phyloP scores from a whole-genome alignment of 2,329 filamentous ascomycete species.

The Fusarium sp. region DNA sequence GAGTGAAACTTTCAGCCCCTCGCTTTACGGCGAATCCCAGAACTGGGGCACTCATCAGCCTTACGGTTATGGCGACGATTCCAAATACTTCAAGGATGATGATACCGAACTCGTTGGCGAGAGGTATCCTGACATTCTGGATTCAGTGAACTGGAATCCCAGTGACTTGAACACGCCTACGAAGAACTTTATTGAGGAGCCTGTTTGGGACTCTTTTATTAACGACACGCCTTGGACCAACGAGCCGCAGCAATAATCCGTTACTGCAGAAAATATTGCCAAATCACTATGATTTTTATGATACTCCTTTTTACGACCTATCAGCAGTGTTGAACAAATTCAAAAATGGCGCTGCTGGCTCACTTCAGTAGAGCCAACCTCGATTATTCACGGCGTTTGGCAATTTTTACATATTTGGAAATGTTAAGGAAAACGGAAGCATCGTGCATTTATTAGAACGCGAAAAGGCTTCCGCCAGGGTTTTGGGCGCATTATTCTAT shows the following conservation, averaged over 20 bases:
- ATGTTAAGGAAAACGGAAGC: constrained; percentile 16
- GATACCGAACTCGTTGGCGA: constrained; percentile 1
- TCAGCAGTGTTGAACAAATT: neutral
- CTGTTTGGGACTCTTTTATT: constrained; percentile 48
- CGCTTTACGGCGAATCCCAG: constrained; percentile 19
- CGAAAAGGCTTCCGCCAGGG: constrained; percentile 16
- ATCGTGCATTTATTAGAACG: constrained; percentile 38
- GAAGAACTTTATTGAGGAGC: constrained; percentile 41
- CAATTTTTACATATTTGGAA: constrained; percentile 2
- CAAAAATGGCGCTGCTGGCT: constrained; percentile 5
- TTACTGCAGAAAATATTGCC: neutral
- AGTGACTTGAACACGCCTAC: constrained; percentile 12
- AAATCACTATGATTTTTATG: constrained; percentile 25
- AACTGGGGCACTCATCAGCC: constrained; percentile 6
- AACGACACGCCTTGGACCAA: constrained; percentile 44
- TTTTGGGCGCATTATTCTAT: neutral
- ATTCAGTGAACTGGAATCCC: constrained; percentile 12
- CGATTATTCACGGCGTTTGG: constrained; percentile 4
- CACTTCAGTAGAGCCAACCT: neutral
- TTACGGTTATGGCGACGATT: constrained; percentile 10
- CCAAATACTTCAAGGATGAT: constrained; percentile 28
- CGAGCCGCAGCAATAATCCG: constrained; percentile 25
- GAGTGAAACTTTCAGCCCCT: constrained; percentile 13
- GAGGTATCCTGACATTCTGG: constrained; percentile 24
- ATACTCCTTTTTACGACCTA: constrained; percentile 13